phyloP scores from a whole-genome alignment of 106 monocot species.

The Hemerocallis citrina region DNA sequence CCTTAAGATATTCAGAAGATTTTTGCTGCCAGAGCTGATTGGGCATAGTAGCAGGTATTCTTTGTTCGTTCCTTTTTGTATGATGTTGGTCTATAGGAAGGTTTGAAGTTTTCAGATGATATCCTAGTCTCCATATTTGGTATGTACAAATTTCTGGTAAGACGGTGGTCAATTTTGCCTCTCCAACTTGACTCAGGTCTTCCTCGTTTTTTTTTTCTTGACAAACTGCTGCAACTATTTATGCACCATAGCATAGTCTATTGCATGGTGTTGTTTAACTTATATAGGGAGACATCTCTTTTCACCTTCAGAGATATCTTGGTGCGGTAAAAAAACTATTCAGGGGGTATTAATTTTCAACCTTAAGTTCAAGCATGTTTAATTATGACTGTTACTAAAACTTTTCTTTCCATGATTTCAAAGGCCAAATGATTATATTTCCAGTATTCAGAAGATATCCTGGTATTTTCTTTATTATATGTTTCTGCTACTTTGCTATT shows the following conservation, averaged over 20 bases:
- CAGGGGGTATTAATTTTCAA: slow-evolving; percentile 18
- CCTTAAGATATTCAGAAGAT: background rate
- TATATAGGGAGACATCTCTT: slow-evolving; percentile 6
- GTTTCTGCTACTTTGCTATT: slow-evolving; percentile 16
- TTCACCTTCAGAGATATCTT: slow-evolving; percentile 10
- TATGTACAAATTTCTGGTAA: background rate
- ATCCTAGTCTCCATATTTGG: slow-evolving; percentile 1
- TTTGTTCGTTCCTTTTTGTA: background rate
- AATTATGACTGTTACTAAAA: slow-evolving; percentile 32
- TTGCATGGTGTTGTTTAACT: background rate
- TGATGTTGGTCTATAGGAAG: background rate
- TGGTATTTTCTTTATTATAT: slow-evolving; percentile 34
- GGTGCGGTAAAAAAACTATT: slow-evolving; percentile 8
- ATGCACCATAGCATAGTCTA: slow-evolving; percentile 5
- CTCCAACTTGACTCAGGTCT: background rate
- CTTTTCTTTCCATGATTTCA: slow-evolving; percentile 22
- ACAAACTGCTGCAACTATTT: background rate
- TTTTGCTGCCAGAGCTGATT: background rate
- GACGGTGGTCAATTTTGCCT: slow-evolving; percentile 1
- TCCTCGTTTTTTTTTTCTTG: background rate
- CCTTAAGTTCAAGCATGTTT: slow-evolving; percentile 15
- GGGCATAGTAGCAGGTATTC: slow-evolving; percentile 5
- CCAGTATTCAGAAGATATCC: slow-evolving; percentile 31
- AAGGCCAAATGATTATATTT: slow-evolving; percentile 25
- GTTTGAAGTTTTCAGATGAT: slow-evolving; percentile 2